Conservation (phyloP, 2,329 filamentous ascomycete species). For the Biscogniauxia sp. region DNA sequence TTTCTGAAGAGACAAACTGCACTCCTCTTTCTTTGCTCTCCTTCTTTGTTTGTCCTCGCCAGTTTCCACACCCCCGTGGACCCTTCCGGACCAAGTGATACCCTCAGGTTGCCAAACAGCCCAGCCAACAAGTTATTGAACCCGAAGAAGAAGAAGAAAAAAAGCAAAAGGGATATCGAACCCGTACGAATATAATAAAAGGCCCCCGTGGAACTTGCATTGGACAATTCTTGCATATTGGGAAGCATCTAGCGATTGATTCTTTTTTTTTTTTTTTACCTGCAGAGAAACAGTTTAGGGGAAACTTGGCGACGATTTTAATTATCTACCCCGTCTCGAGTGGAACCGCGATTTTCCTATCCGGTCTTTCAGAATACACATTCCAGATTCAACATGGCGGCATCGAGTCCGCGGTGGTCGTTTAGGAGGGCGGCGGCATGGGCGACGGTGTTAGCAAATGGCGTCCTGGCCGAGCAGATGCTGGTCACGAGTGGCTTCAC, state of each 20-base stretch:
- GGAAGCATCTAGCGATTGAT: constrained; percentile 22
- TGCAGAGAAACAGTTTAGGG: constrained; percentile 7
- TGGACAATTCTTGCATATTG: constrained; percentile 14
- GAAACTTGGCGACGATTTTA: constrained; percentile 8
- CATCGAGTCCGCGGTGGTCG: constrained; percentile 28
- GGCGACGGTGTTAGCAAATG: constrained; percentile 38
- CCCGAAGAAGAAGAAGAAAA: not conserved
- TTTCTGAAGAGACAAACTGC: constrained; percentile 19
- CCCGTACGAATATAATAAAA: constrained; percentile 16
- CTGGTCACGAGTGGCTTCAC: constrained; percentile 79
- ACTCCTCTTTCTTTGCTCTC: constrained; percentile 13
- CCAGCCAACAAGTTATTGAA: constrained; percentile 7
- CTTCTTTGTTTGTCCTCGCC: constrained; percentile 17
- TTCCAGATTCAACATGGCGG: constrained; percentile 25
- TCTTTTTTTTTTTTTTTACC: constrained; percentile 9
- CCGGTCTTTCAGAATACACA: constrained; percentile 10
- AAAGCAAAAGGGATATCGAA: constrained; percentile 2
- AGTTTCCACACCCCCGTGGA: constrained; percentile 1
- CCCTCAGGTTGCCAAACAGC: not conserved
- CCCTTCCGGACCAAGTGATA: constrained; percentile 1
- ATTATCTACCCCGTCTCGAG: constrained; percentile 1
- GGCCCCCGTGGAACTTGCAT: constrained; percentile 1
- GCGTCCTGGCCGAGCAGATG: constrained; percentile 64
- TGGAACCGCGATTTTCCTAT: constrained; percentile 18
- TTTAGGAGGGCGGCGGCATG: constrained; percentile 31